A percentile compares a stretch with the other conserved stretches of the same genome.
These are phyloP conservation scores for Phytophthora cactorum DNA, from an alignment of 352 stramenopile genomes.

Conservation along the genomic window DNA sequence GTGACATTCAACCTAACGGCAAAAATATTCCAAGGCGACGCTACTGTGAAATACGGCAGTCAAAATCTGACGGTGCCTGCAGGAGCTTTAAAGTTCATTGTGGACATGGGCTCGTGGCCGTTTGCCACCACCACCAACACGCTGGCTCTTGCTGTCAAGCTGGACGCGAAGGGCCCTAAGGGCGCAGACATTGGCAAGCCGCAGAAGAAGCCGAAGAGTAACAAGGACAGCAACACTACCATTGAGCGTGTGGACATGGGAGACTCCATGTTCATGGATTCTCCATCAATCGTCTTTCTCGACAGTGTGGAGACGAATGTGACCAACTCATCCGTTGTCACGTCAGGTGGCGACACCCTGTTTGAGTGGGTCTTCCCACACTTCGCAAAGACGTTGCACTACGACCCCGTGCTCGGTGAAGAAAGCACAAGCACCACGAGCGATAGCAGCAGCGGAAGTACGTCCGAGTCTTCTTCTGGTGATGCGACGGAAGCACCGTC, in stretches of 20 bases:
- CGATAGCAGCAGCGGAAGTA: background rate
- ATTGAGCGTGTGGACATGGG: slow-evolving; percentile 42
- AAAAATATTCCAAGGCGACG: slow-evolving; percentile 39
- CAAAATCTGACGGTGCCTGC: slow-evolving; percentile 39
- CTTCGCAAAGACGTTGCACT: slow-evolving; percentile 48
- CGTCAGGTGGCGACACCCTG: slow-evolving; percentile 11
- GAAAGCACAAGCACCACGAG: slow-evolving; percentile 13
- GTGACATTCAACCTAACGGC: slow-evolving; percentile 46
- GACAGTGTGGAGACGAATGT: slow-evolving; percentile 19
- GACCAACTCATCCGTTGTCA: slow-evolving; percentile 38
- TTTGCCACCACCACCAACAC: slow-evolving; percentile 33
- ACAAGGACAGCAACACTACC: background rate
- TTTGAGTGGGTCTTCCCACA: slow-evolving; percentile 52
- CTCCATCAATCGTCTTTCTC: slow-evolving; percentile 22
- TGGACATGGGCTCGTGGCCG: slow-evolving; percentile 40
- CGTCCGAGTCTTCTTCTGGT: slow-evolving; percentile 4
- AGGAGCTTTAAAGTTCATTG: slow-evolving; percentile 51
- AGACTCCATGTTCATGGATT: slow-evolving; percentile 51
- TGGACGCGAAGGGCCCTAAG: slow-evolving; percentile 40
- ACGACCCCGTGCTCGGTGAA: slow-evolving; percentile 56
- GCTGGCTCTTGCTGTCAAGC: slow-evolving; percentile 34
- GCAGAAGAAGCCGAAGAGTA: slow-evolving; percentile 25
- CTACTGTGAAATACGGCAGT: slow-evolving; percentile 39
- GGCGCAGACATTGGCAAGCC: slow-evolving; percentile 11
- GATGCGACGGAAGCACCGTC: background rate